Base-by-base conservation (phyloP, 164 flowering plant species). In the Houttuynia cordata region DNA sequence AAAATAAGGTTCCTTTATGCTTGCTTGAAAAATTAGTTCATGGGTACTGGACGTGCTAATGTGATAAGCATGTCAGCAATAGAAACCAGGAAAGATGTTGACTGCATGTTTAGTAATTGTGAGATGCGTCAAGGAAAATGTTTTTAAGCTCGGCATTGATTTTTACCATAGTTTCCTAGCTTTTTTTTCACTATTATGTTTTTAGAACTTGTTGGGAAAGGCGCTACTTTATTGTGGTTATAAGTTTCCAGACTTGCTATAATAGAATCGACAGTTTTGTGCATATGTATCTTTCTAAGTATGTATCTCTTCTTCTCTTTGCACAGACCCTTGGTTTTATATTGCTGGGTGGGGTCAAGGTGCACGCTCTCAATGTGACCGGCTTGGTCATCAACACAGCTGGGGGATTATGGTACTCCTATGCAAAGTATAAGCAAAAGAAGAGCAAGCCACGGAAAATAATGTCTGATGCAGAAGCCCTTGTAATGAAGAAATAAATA, bases 401-500 rank as follows among this genome's bases (percentile, higher is more conserved):
- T 56, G 98, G 98, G 59, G 98, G 98, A 6, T 73, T 93, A 25
- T 93, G 97, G 98, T 93, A 93, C 70, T 93, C 98, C 20, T 77
- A 70, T 61, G 94, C 97, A 51, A 93, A 93, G 70, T 93, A 86
- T 72, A 84, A 78, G 70, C 88, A 86, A 62, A 93, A 83, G 79
- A 89, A 70, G 80, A 80, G 51, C 75, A 84, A 76, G 62, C 73
- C 79, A 21, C 71, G 78, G 13, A 86, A 73, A 77, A 54, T 68
- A 12, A 58, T 74, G 1, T 58, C 83, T 0, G 96, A 87, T 64
- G 73, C 70, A 23, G 92, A 88, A 69, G 80, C 84, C 58, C 70
- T 73, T 67, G 71, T 22, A 82, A 76, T 70, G 81, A 63, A 74
- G 61, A 30, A 60, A 17, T 50, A 24, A 53, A 25, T 17, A 52